Conservation (phyloP, 2,329 filamentous ascomycete species). For the Botrytis fragariae region DNA sequence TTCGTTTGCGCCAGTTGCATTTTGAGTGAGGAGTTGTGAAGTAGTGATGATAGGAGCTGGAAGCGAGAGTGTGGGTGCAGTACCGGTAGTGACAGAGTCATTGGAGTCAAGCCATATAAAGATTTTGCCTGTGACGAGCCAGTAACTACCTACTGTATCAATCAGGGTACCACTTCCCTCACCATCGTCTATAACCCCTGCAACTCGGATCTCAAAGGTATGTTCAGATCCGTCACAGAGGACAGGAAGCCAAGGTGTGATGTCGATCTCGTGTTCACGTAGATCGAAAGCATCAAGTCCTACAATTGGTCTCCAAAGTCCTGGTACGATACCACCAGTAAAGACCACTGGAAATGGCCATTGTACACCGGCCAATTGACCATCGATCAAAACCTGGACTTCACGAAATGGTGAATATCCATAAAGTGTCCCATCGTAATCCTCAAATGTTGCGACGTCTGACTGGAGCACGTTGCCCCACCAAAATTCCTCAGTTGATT, state of each 20-base stretch:
- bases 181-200: slow-evolving; percentile 59
- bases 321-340: slow-evolving; percentile 74
- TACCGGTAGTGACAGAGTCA: slow-evolving; percentile 52
- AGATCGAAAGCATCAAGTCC: slow-evolving; percentile 78
- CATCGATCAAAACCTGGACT: slow-evolving; percentile 74
- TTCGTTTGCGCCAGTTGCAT: slow-evolving; percentile 54
- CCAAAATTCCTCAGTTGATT: slow-evolving; percentile 79
- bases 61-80: slow-evolving; percentile 37
- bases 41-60: slow-evolving; percentile 48
- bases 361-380: slow-evolving; percentile 66
- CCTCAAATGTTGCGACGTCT: slow-evolving; percentile 57
- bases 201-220: slow-evolving; percentile 65
- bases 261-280: slow-evolving; percentile 76
- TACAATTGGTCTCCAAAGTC: slow-evolving; percentile 74
- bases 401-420: slow-evolving; percentile 76
- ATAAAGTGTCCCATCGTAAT: slow-evolving; percentile 54
- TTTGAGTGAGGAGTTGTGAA: slow-evolving; percentile 47
- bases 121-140: slow-evolving; percentile 76
- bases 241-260: slow-evolving; percentile 70
- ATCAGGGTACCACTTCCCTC: slow-evolving; percentile 49
- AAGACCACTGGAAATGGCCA: slow-evolving; percentile 85
- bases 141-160: slow-evolving; percentile 60
- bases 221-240: slow-evolving; percentile 65
- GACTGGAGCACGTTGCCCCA: slow-evolving; percentile 72
- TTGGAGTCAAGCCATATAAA: slow-evolving; percentile 69